Percentiles rank a stretch among this genome's conserved stretches.
phyloP scores from a whole-genome alignment of 2,329 filamentous ascomycete species.

The Exophiala dermatitidis region DNA sequence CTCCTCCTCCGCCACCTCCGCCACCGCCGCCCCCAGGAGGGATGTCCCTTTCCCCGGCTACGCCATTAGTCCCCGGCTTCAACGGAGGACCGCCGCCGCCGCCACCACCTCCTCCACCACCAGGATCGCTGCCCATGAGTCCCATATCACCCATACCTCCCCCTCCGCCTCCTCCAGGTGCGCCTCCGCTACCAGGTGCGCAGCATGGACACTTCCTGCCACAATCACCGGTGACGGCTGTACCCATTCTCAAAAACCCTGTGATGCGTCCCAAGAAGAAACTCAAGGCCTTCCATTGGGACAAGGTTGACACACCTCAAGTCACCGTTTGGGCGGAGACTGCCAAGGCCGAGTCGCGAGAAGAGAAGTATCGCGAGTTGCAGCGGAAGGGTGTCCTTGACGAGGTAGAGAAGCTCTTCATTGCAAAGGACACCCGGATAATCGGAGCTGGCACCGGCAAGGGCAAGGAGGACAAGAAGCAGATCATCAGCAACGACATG shows the following conservation, averaged over 20 bases:
- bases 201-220: conserved; percentile 66
- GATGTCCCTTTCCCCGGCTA: conserved; percentile 42
- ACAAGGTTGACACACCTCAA: conserved; percentile 89
- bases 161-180: conserved; percentile 58
- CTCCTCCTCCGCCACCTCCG: conserved; percentile 38
- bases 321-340: conserved; percentile 92
- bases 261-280: conserved; percentile 95
- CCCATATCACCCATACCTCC: conserved; percentile 34
- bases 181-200: conserved; percentile 53
- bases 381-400: conserved; percentile 92
- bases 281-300: conserved; percentile 98
- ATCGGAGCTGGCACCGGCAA: conserved; percentile 60
- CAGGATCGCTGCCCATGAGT: conserved; percentile 33
- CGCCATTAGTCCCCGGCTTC: conserved; percentile 40
- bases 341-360: conserved; percentile 77
- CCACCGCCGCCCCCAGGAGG: conserved; percentile 44
- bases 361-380: conserved; percentile 92
- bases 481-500: conserved; percentile 85
- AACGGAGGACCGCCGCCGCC: conserved; percentile 35
- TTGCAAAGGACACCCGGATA: conserved; percentile 92
- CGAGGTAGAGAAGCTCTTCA: conserved; percentile 93
- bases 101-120: conserved; percentile 43
- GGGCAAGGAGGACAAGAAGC: conserved; percentile 93
- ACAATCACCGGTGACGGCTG: conserved; percentile 51
- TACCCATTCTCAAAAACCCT: conserved; percentile 60